Evolutionary conservation across 2,329 filamentous ascomycete genomes (phyloP), one percentile per base, ranked within the genome.

Genomic region (Eurotiales sp.): DNA sequence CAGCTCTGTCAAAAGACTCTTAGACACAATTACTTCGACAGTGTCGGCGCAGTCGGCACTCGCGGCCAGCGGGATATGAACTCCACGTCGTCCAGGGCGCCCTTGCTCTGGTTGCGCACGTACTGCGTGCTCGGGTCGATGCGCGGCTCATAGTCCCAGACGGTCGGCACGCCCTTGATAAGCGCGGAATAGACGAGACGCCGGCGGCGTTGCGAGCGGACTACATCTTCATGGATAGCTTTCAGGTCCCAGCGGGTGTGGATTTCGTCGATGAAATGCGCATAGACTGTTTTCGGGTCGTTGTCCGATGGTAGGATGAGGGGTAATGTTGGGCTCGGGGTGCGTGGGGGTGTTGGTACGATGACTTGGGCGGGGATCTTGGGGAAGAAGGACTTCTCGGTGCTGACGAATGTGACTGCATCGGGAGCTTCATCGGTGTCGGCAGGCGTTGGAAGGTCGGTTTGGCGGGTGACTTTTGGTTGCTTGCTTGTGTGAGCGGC

Each of bases 141-240:
- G 48, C 78, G 72, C 0, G 90, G 90, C 72, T 91, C 81, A 71
- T 86, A 87, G 70, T 96, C 91, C 91, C 91, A 96, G 65, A 84
- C 81, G 34, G 87, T 87, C 59, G 88, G 90, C 30, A 76, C 76
- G 50, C 90, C 91, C 68, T 85, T 72, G 65, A 83, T 87, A 57
- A 96, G 77, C 0, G 91, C 88, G 36, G 81, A 81, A 85, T 89
- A 95, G 22, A 90, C 87, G 8, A 95, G 72, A 46, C 86, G 81
- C 12, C 91, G 82, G 63, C 86, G 84, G 37, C 90, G 85, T 75
- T 96, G 91, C 40, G 86, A 90, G 34, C 77, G 72, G 8, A 95
- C 70, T 1, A 93, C 89, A 48, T 88, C 79, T 49, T 82, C 70
- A 4, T 87, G 90, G 61, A 96, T 92, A 56, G 76, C 74, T 37